phyloP scores from a whole-genome alignment of 129 eudicot species.

The carrot (Daucus carota) region DNA sequence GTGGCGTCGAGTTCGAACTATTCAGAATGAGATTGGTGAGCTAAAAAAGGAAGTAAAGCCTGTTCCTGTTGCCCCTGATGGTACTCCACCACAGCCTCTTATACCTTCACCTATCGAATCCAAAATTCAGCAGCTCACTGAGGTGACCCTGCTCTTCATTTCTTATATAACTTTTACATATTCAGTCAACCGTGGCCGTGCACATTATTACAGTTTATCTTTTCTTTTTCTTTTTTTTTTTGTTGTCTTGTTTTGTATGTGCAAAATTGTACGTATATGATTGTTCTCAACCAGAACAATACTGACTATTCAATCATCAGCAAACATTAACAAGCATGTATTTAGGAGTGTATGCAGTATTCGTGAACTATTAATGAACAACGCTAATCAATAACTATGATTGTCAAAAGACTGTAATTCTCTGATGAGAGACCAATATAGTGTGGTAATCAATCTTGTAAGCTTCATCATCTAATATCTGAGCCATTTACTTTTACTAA shows the following conservation, averaged over 20 bases:
- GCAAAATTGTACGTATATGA: not conserved
- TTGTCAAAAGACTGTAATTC: not conserved
- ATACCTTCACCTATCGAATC: slow-evolving; percentile 60
- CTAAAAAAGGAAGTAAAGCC: slow-evolving; percentile 75
- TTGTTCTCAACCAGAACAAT: not conserved
- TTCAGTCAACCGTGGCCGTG: too few relatives aligned
- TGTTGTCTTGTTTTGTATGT: not conserved
- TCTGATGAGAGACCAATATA: too few relatives aligned
- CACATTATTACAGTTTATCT: too few relatives aligned
- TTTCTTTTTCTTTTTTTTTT: not conserved
- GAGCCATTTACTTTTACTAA: not conserved
- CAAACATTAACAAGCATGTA: too few relatives aligned
- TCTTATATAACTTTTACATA: not conserved
- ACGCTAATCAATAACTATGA: not conserved
- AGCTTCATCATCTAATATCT: not conserved
- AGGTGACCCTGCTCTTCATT: slow-evolving; percentile 28
- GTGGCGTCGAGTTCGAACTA: slow-evolving; percentile 77
- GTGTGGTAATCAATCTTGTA: not conserved
- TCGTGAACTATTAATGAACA: not conserved
- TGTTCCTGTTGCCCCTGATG: slow-evolving; percentile 62
- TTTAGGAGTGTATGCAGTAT: not conserved
- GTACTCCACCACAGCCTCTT: slow-evolving; percentile 29
- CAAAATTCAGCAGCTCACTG: slow-evolving; percentile 74
- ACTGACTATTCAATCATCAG: not conserved
- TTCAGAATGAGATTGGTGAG: slow-evolving; percentile 67